Percentiles rank a stretch among this genome's conserved stretches.
phyloP scores from a whole-genome alignment of 768 basidiomycete genomes.

The Mrakia blollopis region DNA sequence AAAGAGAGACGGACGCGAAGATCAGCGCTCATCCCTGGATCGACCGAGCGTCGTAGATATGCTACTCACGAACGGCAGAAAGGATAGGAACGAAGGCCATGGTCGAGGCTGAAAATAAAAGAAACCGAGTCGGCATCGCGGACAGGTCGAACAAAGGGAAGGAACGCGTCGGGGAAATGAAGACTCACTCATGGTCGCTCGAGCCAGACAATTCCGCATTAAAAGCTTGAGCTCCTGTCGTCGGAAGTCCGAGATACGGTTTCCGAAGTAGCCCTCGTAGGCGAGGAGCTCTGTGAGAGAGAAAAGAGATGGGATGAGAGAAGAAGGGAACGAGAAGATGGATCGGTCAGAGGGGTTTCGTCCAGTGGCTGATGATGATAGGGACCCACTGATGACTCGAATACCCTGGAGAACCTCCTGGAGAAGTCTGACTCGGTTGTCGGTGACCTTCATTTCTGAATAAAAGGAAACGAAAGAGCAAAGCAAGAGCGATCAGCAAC shows the following conservation, averaged over 20 bases:
- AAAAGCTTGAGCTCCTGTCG: slow-evolving; percentile 37
- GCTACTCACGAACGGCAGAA: slow-evolving; percentile 39
- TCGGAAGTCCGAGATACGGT: slow-evolving; percentile 36
- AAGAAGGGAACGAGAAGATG: no score
- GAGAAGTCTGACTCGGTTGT: slow-evolving; percentile 59
- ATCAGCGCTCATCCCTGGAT: no score
- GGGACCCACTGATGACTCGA: slow-evolving; percentile 45
- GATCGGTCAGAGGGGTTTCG: neutral
- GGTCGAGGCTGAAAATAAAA: neutral
- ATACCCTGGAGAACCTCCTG: slow-evolving; percentile 65
- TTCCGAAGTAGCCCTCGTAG: slow-evolving; percentile 50
- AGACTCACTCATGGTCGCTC: slow-evolving; percentile 32
- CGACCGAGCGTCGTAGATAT: neutral
- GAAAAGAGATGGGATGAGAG: neutral
- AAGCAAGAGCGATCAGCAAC: neutral
- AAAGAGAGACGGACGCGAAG: neutral
- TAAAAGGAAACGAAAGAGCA: slow-evolving; percentile 29
- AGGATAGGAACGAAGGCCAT: slow-evolving; percentile 8
- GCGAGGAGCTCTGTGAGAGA: slow-evolving; percentile 50
- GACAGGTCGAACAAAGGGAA: neutral
- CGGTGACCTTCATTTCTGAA: slow-evolving; percentile 55
- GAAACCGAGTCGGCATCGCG: neutral
- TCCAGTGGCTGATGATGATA: no score
- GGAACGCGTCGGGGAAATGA: neutral
- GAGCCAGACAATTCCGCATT: slow-evolving; percentile 39